A percentile compares a stretch with the other conserved stretches of the same genome.
Conservation (phyloP, 306 rosid genomes). For the Lagenaria siceraria region DNA sequence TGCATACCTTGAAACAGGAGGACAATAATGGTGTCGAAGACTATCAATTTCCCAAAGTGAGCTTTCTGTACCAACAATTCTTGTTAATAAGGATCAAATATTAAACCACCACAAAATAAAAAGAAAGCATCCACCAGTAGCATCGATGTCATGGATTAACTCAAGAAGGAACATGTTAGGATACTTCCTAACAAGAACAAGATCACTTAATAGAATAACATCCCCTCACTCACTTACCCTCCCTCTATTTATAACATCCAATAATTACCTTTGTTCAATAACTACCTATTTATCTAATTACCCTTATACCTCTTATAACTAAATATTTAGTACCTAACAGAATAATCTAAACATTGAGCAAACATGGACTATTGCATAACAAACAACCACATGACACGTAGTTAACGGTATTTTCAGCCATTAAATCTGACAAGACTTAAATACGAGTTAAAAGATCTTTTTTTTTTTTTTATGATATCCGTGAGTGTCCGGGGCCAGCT, state of each 20-base stretch:
- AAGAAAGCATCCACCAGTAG: not conserved
- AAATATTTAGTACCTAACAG: no score
- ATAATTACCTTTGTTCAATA: no score
- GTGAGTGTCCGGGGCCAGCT: no score
- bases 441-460: not conserved
- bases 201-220: no score
- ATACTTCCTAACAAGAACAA: no score
- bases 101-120: not conserved
- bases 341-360: not conserved
- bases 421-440: not conserved
- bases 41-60: slow-evolving; percentile 96
- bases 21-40: slow-evolving; percentile 73
- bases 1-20: slow-evolving; percentile 73
- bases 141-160: not conserved
- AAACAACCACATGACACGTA: not conserved
- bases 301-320: no score
- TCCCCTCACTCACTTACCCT: no score
- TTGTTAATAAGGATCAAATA: slow-evolving; percentile 11
- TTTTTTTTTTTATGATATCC: no score
- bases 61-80: slow-evolving; percentile 50
- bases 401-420: not conserved
- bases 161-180: not conserved
- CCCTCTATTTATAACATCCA: no score
- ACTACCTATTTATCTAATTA: no score
- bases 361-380: not conserved